Base-by-base conservation (phyloP, 2,329 filamentous ascomycete species). In the Fonsecaea erecta region DNA sequence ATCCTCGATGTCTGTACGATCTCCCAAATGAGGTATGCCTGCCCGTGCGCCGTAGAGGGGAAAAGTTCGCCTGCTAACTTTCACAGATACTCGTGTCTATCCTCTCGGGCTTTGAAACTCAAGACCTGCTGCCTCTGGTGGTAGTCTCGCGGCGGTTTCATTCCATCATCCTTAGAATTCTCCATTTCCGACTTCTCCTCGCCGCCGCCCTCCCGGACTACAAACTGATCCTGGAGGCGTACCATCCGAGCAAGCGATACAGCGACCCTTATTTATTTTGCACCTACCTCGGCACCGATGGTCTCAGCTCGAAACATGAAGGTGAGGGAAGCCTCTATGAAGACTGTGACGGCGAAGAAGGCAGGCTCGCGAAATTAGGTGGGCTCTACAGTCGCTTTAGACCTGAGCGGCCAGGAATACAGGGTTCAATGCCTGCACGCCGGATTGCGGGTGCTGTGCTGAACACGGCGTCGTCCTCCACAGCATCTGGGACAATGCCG, bases 161-260 rank as follows among this genome's bases (percentile, higher is more conserved):
- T 74, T 84, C 81, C 46, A 74, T 90, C 46, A 82, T 90, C 63
- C 77, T 88, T 3, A 85, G 86, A 28, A 83, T 91, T 52, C 77
- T 92, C 7, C 85, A 90, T 68, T 82, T 84, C 55, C 87, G 90
- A 35, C 81, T 92, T 1, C 77, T 88, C 53, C 75, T 83, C 21
- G 85, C 86, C 21, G 83, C 86, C 3, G 78, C 84, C 2, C 77
- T 89, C 7, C 78, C 83, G 40, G 84, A 86, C 40, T 86, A 91
- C 73, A 85, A 88, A 60, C 78, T 95, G 43, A 86, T 93, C 40
- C 85, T 96, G 48, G 90, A 94, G 78, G 92, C 90, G 75, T 93
- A 90, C 73, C 90, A 90, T 68, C 91, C 91, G 0, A 86, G 83
- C 68, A 87, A 84, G 26, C 89, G 88, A 75, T 65, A 90, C 56